phyloP scores from a whole-genome alignment of 202 grass and related monocot genomes.

The Carex sylvatica region DNA sequence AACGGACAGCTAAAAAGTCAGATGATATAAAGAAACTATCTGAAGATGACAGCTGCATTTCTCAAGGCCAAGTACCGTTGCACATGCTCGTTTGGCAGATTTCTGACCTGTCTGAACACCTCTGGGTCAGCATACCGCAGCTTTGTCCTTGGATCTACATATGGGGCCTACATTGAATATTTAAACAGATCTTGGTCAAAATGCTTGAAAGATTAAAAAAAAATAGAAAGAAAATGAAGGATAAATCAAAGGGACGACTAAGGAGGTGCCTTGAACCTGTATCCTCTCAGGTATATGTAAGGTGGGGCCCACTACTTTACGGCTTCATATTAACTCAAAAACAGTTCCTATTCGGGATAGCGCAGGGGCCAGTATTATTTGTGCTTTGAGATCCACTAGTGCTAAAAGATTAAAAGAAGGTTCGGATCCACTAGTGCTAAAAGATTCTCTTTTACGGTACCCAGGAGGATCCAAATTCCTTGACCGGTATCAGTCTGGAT shows the following conservation, averaged over 20 bases:
- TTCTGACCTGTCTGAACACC: slow-evolving; percentile 80
- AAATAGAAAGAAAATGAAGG: neutral
- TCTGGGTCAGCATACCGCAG: slow-evolving; percentile 61
- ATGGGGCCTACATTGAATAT: slow-evolving; percentile 51
- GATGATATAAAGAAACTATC: slow-evolving; percentile 29
- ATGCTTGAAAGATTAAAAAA: neutral
- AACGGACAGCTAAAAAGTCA: neutral
- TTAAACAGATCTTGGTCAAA: neutral
- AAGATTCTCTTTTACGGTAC: too few relatives aligned
- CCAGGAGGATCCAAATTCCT: neutral
- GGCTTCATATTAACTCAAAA: too few relatives aligned
- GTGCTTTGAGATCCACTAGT: too few relatives aligned
- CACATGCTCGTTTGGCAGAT: slow-evolving; percentile 66
- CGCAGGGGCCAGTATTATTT: too few relatives aligned
- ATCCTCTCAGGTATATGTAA: too few relatives aligned
- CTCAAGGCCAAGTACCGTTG: slow-evolving; percentile 71
- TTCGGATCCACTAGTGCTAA: too few relatives aligned
- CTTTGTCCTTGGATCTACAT: slow-evolving; percentile 87
- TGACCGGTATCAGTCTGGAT: neutral
- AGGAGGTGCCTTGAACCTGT: neutral
- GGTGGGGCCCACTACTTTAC: too few relatives aligned
- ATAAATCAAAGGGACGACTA: neutral
- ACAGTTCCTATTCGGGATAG: too few relatives aligned
- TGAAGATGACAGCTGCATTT: slow-evolving; percentile 66
- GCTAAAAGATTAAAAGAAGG: too few relatives aligned